These are phyloP conservation scores for Phlebiopsis flavidoalba DNA, from an alignment of 768 basidiomycete genomes.

Conservation along the genomic window DNA sequence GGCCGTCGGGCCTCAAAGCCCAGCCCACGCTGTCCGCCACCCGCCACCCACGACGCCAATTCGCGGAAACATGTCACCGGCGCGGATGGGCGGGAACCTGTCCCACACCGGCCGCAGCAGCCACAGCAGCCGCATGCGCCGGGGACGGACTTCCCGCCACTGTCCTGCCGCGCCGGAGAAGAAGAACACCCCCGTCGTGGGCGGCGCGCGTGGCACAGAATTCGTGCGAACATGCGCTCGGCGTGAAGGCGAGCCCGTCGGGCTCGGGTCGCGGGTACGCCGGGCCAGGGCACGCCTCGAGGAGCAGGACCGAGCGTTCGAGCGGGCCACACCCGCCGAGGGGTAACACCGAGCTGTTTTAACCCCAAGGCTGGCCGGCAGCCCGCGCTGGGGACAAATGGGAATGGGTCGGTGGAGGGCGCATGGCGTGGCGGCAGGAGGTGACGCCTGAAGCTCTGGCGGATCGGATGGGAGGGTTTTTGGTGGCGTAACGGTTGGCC, in stretches of 20 bases:
- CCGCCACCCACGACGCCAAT: slow-evolving; percentile 47
- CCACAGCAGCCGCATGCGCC: slow-evolving; percentile 32
- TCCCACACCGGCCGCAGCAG: neutral
- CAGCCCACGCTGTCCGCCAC: slow-evolving; percentile 56
- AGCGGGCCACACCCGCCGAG: slow-evolving; percentile 46
- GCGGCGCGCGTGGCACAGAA: slow-evolving; percentile 76
- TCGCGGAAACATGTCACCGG: slow-evolving; percentile 37
- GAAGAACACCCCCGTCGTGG: slow-evolving; percentile 50
- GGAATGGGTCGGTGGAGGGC: neutral
- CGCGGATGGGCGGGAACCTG: slow-evolving; percentile 21
- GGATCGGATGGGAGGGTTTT: neutral
- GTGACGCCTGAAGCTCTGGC: neutral
- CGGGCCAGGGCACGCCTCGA: slow-evolving; percentile 31
- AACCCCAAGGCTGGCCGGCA: slow-evolving; percentile 27
- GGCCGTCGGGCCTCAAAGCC: slow-evolving; percentile 80
- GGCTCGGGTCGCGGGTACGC: slow-evolving; percentile 13
- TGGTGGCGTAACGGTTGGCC: no score
- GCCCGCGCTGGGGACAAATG: neutral
- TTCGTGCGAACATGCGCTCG: slow-evolving; percentile 43
- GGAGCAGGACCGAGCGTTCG: slow-evolving; percentile 41
- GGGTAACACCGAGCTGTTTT: slow-evolving; percentile 33
- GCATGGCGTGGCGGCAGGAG: neutral
- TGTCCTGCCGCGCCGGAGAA: slow-evolving; percentile 43
- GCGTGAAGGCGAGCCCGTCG: slow-evolving; percentile 36
- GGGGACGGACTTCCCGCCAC: slow-evolving; percentile 70